Percentiles rank a stretch among this genome's conserved stretches.
Evolutionary conservation across 2,329 filamentous ascomycete genomes (phyloP).

Genomic region (Myriosclerotinia scirpicola): DNA sequence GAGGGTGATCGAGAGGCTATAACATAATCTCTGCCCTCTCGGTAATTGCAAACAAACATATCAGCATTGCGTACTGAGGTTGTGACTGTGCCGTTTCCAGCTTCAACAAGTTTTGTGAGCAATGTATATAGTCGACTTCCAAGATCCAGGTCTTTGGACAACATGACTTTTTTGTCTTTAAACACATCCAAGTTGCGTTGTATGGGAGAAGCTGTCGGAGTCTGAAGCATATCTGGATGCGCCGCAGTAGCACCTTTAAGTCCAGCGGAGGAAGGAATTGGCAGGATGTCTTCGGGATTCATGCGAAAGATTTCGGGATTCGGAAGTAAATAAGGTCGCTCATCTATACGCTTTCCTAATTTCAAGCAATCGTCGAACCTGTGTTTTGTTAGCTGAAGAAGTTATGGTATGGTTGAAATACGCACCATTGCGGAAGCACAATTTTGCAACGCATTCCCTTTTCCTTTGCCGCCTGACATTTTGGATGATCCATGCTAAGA

Average conservation of each 20-base stretch:
- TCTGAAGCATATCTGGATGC: conserved; percentile 45
- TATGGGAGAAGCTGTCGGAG: conserved; percentile 47
- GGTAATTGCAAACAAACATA: conserved; percentile 84
- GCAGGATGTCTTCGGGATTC: conserved; percentile 55
- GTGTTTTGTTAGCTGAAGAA: conserved; percentile 33
- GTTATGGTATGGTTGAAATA: background rate
- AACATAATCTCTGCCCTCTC: conserved; percentile 77
- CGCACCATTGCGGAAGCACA: conserved; percentile 86
- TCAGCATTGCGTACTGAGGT: conserved; percentile 67
- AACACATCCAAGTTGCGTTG: conserved; percentile 69
- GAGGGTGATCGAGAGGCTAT: conserved; percentile 66
- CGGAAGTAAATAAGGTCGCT: conserved; percentile 81
- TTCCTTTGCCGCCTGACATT: conserved; percentile 60
- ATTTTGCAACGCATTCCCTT: conserved; percentile 75
- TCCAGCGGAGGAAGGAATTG: conserved; percentile 57
- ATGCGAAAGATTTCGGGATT: conserved; percentile 77
- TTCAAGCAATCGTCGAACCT: conserved; percentile 98
- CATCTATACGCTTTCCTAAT: conserved; percentile 86
- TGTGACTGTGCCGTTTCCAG: conserved; percentile 70
- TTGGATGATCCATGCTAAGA: conserved; percentile 70
- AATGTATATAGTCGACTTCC: conserved; percentile 64
- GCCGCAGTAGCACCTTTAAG: conserved; percentile 67
- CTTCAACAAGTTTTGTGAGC: conserved; percentile 67
- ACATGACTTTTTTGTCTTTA: conserved; percentile 70
- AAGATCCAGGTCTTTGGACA: conserved; percentile 73